Evolutionary conservation across 192 early-diverging fungal species (phyloP), one percentile per base, ranked within the genome.

Genomic region (Globomyces pollinis-pini): DNA sequence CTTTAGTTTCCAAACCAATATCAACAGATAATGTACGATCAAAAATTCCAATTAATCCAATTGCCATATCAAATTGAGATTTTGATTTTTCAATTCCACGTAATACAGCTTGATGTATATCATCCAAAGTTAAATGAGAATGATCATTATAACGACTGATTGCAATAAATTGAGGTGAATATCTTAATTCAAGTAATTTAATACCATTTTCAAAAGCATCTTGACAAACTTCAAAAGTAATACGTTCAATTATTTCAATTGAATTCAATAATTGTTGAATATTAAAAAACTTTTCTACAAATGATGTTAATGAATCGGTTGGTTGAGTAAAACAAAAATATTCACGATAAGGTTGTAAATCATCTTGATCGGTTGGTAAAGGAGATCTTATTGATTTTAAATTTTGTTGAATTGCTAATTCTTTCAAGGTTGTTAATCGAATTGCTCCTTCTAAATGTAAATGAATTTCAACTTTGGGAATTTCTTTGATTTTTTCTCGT

Each of bases 391-490:
- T 20, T n/a, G 15, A 39, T 38, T 38, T 39, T 24, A 39, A 24
- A 24, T 55, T 55, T 55, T 26, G 13, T 18, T 55, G 16, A 9
- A 47, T 47, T 26, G 52, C 52, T 9, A 55, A 23, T 24, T 55
- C 52, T 34, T 39, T 36, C 7, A 55, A n/a, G 3, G 52, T 55
- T 20, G 21, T 26, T 16, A 55, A 39, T 55, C 30, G 29, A 24
- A 55, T 39, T 24, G 52, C 21, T 0, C 52, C 52, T 24, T 55
- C 52, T 31, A 55, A 4, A n/a, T 55, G 52, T 7, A 26, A 23
- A 31, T 55, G 52, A 8, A 55, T 12, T 55, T 55, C 52, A 8
- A 55, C 52, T 16, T 55, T 55, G 21, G 52, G 52, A 4, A 55
- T 36, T 39, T 39, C 23, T 34, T 39, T 7, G 6, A 55, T 3